Evolutionary conservation across 2,329 filamentous ascomycete genomes (phyloP), one percentile per base, ranked within the genome.

Genomic region (Colletotrichum magnum): DNA sequence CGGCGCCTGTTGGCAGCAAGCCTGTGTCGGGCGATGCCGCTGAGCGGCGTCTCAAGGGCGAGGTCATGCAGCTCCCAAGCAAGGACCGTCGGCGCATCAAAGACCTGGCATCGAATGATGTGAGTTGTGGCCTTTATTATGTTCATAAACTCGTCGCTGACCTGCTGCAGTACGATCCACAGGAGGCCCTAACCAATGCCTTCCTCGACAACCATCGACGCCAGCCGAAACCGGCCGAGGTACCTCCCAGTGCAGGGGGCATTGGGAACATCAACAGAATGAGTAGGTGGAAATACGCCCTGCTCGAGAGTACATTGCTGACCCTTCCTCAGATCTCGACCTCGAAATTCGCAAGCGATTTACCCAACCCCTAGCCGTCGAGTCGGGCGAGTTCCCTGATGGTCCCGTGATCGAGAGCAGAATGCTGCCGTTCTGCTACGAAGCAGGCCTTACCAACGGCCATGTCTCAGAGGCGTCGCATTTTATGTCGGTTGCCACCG

Each of bases 361-460:
- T 76, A 83, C 87, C 13, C 88, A 89, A 70, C 89, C 90, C 3
- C 78, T 93, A 13, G 89, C 90, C 4, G 84, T 89, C 45, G 90
- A 93, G 76, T 92, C 90, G 0, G 90, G 90, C 64, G 90, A 93
- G 74, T 92, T 92, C 71, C 90, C 90, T 13, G 90, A 92, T 73
- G 83, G 85, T n/a, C 83, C 86, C 64, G 86, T 86, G 68, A 89
- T 92, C 63, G 87, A 90, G 64, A 85, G 86, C 13, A 85, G 89
- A 52, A 92, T 92, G 89, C 82, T 92, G 13, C 90, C 90, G 0
- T 88, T 91, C 59, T 92, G 90, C 77, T 92, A 91, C 76, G 90
- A 92, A 72, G 85, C 86, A 53, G 90, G 90, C 1, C 85, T 92
- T 4, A 81, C 84, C 5, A 86, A 84, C 15, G 90, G 89, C 0